Evolutionary conservation across 2,329 filamentous ascomycete genomes (phyloP).

Genomic region (Aspergillus bombycis): DNA sequence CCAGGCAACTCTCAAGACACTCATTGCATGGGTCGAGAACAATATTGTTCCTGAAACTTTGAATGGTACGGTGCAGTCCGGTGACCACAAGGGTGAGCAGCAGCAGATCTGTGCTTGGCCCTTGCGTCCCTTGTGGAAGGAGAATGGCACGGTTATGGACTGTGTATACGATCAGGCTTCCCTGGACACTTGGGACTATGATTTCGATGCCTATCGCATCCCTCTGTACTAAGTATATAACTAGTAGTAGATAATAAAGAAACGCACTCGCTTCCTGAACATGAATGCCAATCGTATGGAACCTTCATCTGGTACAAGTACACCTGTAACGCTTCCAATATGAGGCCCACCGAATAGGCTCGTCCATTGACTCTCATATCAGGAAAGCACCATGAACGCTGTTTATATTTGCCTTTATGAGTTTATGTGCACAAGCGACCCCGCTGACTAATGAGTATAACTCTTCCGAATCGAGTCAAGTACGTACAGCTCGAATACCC

Average conservation of each 20-base stretch:
- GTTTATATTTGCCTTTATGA: no score
- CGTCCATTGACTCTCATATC: no score
- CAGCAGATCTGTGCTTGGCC: constrained; percentile 42
- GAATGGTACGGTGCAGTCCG: constrained; percentile 42
- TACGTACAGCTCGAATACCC: background rate
- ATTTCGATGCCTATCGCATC: constrained; percentile 19
- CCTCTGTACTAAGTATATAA: constrained; percentile 17
- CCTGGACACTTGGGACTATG: constrained; percentile 20
- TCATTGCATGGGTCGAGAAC: constrained; percentile 59
- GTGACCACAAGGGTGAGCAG: constrained; percentile 34
- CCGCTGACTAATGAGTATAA: no score
- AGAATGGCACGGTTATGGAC: constrained; percentile 8
- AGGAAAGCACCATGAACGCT: no score
- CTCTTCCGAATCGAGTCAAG: background rate
- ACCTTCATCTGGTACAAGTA: background rate
- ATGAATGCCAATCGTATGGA: no score
- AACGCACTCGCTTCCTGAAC: background rate
- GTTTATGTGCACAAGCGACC: no score
- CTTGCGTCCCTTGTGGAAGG: constrained; percentile 34
- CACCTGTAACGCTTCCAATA: background rate
- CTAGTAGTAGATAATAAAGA: background rate
- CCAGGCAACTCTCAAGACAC: constrained; percentile 48
- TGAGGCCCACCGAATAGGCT: background rate
- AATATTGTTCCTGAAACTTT: constrained; percentile 49
- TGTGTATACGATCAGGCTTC: constrained; percentile 20